A percentile compares a stretch with the other conserved stretches of the same genome.
Conservation (phyloP, 257 asterid genomes). For the Solanum arcanum region DNA sequence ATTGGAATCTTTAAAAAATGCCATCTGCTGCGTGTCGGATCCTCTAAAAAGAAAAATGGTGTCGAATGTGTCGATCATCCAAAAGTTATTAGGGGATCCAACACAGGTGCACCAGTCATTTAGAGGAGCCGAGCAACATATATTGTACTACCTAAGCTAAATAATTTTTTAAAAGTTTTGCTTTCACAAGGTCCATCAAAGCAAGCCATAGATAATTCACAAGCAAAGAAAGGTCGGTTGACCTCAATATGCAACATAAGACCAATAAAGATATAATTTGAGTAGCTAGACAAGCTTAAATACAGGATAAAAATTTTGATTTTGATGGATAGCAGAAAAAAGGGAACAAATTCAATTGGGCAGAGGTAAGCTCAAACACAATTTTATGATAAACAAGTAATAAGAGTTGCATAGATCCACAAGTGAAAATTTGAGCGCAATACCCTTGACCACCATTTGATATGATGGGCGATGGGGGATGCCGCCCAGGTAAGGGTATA, state of each 20-base stretch:
- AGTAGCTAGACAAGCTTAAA: neutral
- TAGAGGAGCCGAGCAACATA: neutral
- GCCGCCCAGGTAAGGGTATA: constrained; percentile 85
- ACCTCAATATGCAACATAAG: neutral
- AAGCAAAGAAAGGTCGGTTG: neutral
- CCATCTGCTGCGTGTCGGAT: neutral
- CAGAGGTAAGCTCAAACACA: neutral
- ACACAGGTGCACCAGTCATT: neutral
- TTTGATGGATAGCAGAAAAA: neutral
- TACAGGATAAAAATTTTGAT: neutral
- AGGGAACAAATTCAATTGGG: neutral
- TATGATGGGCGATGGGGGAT: constrained; percentile 64
- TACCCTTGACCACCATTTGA: constrained; percentile 50
- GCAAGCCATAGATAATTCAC: neutral
- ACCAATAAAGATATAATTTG: neutral
- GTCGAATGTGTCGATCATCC: neutral
- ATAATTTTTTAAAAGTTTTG: neutral
- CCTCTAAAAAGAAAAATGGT: neutral
- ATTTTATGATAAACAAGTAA: neutral
- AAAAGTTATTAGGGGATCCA: neutral
- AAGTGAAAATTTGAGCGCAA: neutral
- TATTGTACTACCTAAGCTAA: neutral
- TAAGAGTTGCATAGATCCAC: neutral
- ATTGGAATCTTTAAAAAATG: neutral
- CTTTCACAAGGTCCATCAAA: neutral